phyloP scores from a whole-genome alignment of 1,139 yeast genomes.

The Magnusiomyces magnusii region DNA sequence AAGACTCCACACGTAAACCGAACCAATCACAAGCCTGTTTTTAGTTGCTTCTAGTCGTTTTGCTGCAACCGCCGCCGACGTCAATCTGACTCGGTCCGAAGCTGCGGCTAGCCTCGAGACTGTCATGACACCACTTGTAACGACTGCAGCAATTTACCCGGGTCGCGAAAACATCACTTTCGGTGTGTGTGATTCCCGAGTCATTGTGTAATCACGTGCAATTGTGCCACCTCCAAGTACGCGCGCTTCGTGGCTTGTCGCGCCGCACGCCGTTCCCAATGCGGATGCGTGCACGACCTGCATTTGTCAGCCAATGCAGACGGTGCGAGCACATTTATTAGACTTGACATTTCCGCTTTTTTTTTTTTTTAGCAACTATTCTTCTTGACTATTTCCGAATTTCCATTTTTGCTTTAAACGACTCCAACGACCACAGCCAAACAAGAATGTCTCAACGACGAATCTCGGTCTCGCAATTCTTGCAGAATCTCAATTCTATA shows the following conservation, averaged over 20 bases:
- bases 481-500: constrained; percentile 30
- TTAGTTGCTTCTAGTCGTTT: too few species aligned
- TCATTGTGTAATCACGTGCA: not conserved
- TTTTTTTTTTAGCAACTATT: not conserved
- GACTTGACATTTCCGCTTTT: not conserved
- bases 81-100: too few species aligned
- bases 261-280: not conserved
- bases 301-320: not conserved
- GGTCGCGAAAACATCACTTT: too few species aligned
- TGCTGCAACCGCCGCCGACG: too few species aligned
- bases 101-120: too few species aligned
- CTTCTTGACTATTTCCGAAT: not conserved
- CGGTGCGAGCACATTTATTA: not conserved
- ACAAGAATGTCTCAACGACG: constrained; percentile 19
- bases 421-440: too few species aligned
- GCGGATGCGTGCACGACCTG: not conserved
- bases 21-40: too few species aligned
- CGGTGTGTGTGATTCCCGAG: not conserved
- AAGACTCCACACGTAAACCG: too few species aligned
- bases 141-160: too few species aligned
- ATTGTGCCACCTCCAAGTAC: not conserved
- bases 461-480: constrained; percentile 28
- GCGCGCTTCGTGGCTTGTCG: not conserved
- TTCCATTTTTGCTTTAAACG: not conserved
- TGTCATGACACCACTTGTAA: too few species aligned